phyloP scores from a whole-genome alignment of 257 asterid genomes.

The Asclepias syriaca region DNA sequence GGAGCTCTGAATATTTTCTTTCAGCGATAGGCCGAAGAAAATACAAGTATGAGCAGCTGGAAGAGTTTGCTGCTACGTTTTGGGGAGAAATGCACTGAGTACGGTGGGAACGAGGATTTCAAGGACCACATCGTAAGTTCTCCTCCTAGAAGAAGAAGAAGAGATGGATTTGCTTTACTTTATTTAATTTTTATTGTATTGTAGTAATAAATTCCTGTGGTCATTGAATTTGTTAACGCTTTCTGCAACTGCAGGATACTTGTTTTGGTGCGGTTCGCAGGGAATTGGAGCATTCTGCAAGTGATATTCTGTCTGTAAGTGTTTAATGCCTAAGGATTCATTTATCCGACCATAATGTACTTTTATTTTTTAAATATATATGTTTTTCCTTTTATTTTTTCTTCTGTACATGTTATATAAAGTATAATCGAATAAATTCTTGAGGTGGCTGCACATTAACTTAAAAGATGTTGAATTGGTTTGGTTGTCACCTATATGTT shows the following conservation, averaged over 20 bases:
- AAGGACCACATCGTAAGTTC: conserved; percentile 83
- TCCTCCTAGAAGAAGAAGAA: not conserved
- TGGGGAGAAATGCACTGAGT: conserved; percentile 90
- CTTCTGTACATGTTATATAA: not conserved
- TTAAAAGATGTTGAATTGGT: not conserved
- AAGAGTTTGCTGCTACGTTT: conserved; percentile 65
- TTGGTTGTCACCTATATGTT: not conserved
- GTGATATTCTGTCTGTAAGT: conserved; percentile 57
- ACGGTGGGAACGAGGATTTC: conserved; percentile 70
- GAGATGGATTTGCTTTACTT: not conserved
- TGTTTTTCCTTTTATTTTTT: not conserved
- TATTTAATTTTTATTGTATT: not conserved
- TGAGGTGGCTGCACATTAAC: not conserved
- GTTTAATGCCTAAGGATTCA: not conserved
- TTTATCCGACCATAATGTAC: not conserved
- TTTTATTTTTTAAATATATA: not conserved
- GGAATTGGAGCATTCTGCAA: conserved; percentile 59
- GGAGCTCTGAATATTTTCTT: not conserved
- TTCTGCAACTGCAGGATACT: conserved; percentile 57
- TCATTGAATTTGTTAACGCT: not conserved
- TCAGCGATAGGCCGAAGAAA: not conserved
- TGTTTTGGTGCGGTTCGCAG: conserved; percentile 86
- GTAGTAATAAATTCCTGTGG: not conserved
- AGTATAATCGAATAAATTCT: not conserved
- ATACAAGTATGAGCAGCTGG: conserved; percentile 70